These are phyloP conservation scores for Candida ascalaphidarum DNA, from an alignment of 805 yeast genomes.

Conservation along the genomic window DNA sequence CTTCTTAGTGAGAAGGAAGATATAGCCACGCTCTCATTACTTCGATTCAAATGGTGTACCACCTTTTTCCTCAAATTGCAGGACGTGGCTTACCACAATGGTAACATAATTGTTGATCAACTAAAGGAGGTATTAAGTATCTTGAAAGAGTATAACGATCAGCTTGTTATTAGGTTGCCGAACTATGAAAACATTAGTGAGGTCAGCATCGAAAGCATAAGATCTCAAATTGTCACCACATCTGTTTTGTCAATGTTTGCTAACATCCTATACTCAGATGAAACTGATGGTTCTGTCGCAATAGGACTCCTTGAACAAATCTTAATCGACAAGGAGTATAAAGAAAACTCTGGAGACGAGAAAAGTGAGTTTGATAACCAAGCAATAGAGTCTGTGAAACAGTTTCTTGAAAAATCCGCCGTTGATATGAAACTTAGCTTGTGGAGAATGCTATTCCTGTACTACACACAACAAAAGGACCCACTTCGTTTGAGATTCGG, in stretches of 20 bases:
- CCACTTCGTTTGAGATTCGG: constrained; percentile 45
- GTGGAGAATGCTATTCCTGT: constrained; percentile 65
- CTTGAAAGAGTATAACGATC: constrained; percentile 1
- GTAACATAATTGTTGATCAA: constrained; percentile 15
- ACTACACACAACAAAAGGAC: constrained; percentile 32
- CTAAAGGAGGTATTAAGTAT: constrained; percentile 9
- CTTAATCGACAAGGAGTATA: constrained; percentile 19
- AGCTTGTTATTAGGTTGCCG: constrained; percentile 33
- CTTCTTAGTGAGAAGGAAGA: background rate
- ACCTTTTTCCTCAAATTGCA: constrained; percentile 17
- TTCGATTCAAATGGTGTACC: constrained; percentile 28
- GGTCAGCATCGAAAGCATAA: constrained; percentile 41
- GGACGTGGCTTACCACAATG: constrained; percentile 21
- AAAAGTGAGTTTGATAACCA: constrained; percentile 6
- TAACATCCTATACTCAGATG: constrained; percentile 31
- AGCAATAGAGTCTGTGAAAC: constrained; percentile 40
- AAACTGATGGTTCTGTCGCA: constrained; percentile 23
- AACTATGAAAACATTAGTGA: constrained; percentile 57
- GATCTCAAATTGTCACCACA: constrained; percentile 60
- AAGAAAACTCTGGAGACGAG: constrained; percentile 2
- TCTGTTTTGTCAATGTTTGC: constrained; percentile 63
- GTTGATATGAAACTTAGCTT: constrained; percentile 59
- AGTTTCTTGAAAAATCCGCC: constrained; percentile 56
- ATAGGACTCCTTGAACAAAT: constrained; percentile 37
- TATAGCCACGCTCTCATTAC: constrained; percentile 1